Percentiles rank a stretch among this genome's conserved stretches.
phyloP scores from a whole-genome alignment of 768 basidiomycete genomes.

The Boletus pseudopeckii region DNA sequence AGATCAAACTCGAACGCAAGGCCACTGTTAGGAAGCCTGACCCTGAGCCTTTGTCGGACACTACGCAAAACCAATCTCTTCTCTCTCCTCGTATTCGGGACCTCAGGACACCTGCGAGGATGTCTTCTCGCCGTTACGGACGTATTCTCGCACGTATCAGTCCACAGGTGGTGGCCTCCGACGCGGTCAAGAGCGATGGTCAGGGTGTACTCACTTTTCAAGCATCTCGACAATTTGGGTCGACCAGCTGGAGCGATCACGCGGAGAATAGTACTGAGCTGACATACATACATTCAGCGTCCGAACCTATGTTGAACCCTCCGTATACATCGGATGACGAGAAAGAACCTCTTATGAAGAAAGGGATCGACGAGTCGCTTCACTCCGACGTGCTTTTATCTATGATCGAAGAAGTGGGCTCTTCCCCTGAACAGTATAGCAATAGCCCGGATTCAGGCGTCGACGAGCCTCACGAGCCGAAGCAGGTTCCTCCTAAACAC shows the following conservation, averaged over 20 bases:
- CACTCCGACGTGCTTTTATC: constrained; percentile 13
- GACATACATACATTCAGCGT: constrained; percentile 2
- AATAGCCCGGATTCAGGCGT: neutral
- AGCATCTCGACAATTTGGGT: neutral
- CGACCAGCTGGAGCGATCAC: neutral
- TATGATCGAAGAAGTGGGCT: constrained; percentile 9
- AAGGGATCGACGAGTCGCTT: constrained; percentile 5
- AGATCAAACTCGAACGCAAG: constrained; percentile 26
- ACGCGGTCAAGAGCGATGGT: neutral
- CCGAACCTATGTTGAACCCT: constrained; percentile 10
- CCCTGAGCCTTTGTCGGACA: neutral
- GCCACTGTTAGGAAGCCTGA: constrained; percentile 20
- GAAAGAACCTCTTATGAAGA: neutral
- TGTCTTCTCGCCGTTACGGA: constrained; percentile 19
- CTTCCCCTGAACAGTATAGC: neutral
- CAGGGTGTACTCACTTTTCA: neutral
- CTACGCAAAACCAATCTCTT: neutral
- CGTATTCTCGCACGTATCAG: neutral
- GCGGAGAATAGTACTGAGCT: neutral
- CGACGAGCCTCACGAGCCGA: neutral
- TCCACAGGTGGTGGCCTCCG: neutral
- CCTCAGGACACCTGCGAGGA: constrained; percentile 8
- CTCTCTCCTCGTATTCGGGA: constrained; percentile 23
- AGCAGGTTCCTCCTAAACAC: neutral
- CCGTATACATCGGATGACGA: constrained; percentile 6